phyloP scores from a whole-genome alignment of 2,329 filamentous ascomycete genomes.

The Talaromyces pinophilus region DNA sequence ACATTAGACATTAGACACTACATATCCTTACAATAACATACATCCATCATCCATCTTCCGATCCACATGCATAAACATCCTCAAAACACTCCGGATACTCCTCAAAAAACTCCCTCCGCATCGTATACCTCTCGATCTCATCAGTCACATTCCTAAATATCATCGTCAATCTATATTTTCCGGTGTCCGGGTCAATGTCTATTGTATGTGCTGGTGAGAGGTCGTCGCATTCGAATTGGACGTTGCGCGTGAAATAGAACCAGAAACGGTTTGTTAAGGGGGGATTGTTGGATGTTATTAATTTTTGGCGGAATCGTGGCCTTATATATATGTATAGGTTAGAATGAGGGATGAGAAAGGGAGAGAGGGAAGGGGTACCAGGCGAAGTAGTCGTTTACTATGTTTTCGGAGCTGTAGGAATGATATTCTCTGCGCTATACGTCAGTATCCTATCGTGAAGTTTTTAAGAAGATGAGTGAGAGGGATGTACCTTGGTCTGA shows the following conservation, averaged over 20 bases:
- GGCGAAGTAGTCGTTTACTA: constrained; percentile 14
- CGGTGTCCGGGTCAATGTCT: constrained; percentile 1
- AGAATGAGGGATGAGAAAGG: not conserved
- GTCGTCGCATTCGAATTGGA: constrained; percentile 1
- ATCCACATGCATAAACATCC: constrained; percentile 3
- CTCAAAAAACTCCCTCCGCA: constrained; percentile 12
- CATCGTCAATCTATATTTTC: constrained; percentile 9
- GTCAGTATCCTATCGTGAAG: not conserved
- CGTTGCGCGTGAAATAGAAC: constrained; percentile 9
- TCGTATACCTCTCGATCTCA: constrained; percentile 5
- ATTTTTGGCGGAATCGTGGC: constrained; percentile 14
- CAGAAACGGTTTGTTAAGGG: constrained; percentile 13
- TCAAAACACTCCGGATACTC: constrained; percentile 10
- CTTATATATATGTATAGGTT: not conserved
- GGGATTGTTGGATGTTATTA: constrained; percentile 10
- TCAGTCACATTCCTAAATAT: not conserved
- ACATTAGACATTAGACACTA: not conserved
- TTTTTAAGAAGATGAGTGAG: too few relatives aligned
- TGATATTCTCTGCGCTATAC: not conserved
- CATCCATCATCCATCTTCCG: not conserved
- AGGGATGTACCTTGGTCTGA: constrained; percentile 5
- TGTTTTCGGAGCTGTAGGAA: not conserved
- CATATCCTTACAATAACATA: not conserved
- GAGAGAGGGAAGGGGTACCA: not conserved
- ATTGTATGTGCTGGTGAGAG: constrained; percentile 2